A percentile compares a stretch with the other conserved stretches of the same genome.
phyloP scores from a whole-genome alignment of 306 rosid species.

The Prunus dulcis region DNA sequence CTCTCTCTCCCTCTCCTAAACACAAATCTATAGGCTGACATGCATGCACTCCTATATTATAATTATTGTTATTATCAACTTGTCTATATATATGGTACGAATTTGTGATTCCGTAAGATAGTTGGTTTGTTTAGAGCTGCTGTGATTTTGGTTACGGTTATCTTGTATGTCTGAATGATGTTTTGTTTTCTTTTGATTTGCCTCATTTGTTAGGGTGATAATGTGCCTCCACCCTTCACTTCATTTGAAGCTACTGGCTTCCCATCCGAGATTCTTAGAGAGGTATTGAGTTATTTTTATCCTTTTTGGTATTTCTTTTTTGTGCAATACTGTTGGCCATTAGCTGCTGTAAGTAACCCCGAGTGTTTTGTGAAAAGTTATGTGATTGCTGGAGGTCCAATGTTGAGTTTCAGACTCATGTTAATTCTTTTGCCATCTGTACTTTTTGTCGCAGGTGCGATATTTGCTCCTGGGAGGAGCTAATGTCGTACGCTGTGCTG shows the following conservation, averaged over 20 bases:
- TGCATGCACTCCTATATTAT: background rate
- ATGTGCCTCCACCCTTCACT: conserved; percentile 72
- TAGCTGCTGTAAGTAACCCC: conserved; percentile 39
- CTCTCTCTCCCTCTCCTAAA: background rate
- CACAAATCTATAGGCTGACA: background rate
- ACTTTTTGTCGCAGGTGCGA: conserved; percentile 99
- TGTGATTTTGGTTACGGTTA: background rate
- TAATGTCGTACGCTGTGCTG: conserved; percentile 99
- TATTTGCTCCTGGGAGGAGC: conserved; percentile 99
- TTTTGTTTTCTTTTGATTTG: conserved; percentile 1
- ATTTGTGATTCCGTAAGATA: background rate
- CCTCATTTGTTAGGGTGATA: conserved; percentile 61
- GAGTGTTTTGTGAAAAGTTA: conserved; percentile 52
- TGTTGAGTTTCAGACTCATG: conserved; percentile 72
- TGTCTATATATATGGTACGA: background rate
- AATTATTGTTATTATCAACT: background rate
- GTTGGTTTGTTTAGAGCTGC: background rate
- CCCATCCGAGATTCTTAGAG: conserved; percentile 93
- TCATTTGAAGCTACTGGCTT: conserved; percentile 77
- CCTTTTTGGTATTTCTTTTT: conserved; percentile 9
- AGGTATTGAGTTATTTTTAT: conserved; percentile 53
- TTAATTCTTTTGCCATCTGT: conserved; percentile 68
- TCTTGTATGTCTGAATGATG: background rate
- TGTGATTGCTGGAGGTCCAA: conserved; percentile 79
- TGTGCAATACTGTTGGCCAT: conserved; percentile 30